Evolutionary conservation across 345 rosid genomes (phyloP).

Genomic region (Hibiscus tridactylites): DNA sequence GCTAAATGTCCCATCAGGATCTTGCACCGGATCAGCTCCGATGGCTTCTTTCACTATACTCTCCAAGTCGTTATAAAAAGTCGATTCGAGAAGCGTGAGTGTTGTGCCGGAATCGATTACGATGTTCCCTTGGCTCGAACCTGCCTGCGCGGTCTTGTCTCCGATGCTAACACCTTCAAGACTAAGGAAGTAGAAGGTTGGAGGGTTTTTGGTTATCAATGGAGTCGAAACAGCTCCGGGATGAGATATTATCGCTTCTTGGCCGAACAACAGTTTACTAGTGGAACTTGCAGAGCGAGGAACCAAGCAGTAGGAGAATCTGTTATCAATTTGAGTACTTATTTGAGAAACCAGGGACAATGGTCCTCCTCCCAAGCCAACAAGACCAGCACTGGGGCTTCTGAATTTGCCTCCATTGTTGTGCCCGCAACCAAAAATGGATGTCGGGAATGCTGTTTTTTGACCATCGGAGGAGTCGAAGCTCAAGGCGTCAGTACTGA

Average conservation of each 20-base stretch:
- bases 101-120: slow-evolving; percentile 3
- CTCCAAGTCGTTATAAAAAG: neutral
- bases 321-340: neutral
- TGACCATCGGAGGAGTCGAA: neutral
- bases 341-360: neutral
- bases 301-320: slow-evolving; percentile 3
- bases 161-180: neutral
- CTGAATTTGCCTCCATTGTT: neutral
- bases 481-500: neutral
- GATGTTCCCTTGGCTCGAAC: neutral
- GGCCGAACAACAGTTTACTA: neutral
- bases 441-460: neutral
- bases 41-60: neutral
- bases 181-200: neutral
- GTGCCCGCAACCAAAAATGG: neutral
- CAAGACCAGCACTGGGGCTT: neutral
- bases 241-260: neutral
- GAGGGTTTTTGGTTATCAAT: neutral
- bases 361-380: neutral
- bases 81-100: neutral
- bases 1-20: neutral
- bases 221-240: slow-evolving; percentile 1
- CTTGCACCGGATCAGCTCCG: neutral
- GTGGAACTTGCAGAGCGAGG: neutral
- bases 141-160: neutral